Percentiles rank a stretch among this genome's conserved stretches.
phyloP scores from a whole-genome alignment of 2,329 filamentous ascomycete genomes.

The Colletotrichum chrysophilum region DNA sequence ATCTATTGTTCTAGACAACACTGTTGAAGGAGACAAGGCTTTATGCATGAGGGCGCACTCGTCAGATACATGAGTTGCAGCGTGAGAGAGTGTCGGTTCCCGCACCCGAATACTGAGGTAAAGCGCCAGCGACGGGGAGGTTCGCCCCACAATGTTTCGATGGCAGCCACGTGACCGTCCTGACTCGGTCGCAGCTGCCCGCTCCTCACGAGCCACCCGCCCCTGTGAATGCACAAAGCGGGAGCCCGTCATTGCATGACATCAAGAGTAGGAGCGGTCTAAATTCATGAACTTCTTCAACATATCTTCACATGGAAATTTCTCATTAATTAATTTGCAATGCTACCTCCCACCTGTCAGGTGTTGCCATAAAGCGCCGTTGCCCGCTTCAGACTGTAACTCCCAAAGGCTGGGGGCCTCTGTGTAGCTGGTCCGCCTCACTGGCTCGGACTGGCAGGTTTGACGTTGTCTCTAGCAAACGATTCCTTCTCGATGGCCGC shows the following conservation, averaged over 20 bases:
- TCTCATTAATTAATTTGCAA: neutral
- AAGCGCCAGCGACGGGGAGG: neutral
- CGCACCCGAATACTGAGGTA: neutral
- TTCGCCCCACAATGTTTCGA: neutral
- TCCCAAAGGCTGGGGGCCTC: neutral
- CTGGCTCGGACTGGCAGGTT: constrained; percentile 22
- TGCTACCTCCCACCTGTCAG: neutral
- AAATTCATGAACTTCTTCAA: neutral
- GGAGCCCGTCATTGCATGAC: neutral
- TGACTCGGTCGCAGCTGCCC: neutral
- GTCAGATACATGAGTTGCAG: constrained; percentile 11
- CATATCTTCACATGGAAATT: neutral
- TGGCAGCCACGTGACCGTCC: neutral
- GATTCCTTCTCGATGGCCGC: constrained; percentile 77
- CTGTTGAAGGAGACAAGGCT: neutral
- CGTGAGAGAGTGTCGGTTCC: neutral
- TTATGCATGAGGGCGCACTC: constrained; percentile 1
- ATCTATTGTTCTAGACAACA: constrained; percentile 9
- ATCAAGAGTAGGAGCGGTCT: neutral
- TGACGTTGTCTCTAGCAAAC: constrained; percentile 52
- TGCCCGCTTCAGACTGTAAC: neutral
- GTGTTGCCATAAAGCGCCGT: neutral
- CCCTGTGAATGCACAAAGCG: neutral
- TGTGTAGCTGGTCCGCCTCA: neutral
- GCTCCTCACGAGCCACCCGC: neutral